phyloP scores from a whole-genome alignment of 805 yeast species.

The Kregervanrija fluxuum region DNA sequence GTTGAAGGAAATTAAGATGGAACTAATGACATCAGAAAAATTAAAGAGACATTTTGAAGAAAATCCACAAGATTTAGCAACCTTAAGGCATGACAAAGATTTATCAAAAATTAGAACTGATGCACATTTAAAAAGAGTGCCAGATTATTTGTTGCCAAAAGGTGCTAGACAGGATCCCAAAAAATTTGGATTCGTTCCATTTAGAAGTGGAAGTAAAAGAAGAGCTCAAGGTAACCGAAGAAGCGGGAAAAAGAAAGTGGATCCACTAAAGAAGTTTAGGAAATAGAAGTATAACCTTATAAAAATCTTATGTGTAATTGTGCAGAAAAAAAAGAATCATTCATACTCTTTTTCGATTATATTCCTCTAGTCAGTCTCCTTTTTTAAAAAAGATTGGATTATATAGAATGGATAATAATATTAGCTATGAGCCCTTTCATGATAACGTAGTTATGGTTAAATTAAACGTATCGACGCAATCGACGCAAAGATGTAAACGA shows the following conservation, averaged over 20 bases:
- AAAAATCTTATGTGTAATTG: too few relatives aligned
- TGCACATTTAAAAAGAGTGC: slow-evolving; percentile 82
- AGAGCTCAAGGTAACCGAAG: slow-evolving; percentile 24
- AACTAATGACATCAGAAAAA: slow-evolving; percentile 80
- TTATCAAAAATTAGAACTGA: slow-evolving; percentile 78
- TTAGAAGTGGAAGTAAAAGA: slow-evolving; percentile 33
- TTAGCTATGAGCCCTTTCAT: too few relatives aligned
- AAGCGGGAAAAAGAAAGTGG: slow-evolving; percentile 34
- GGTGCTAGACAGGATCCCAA: slow-evolving; percentile 53
- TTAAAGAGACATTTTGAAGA: slow-evolving; percentile 93
- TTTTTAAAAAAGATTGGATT: too few relatives aligned
- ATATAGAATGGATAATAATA: too few relatives aligned
- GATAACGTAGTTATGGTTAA: too few relatives aligned
- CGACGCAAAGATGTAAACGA: too few relatives aligned
- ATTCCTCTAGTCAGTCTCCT: too few relatives aligned
- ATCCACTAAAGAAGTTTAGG: slow-evolving; percentile 42
- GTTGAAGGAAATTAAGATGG: slow-evolving; percentile 79
- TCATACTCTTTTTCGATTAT: too few relatives aligned
- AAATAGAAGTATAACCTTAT: slow-evolving; percentile 10
- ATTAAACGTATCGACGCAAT: too few relatives aligned
- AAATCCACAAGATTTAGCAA: slow-evolving; percentile 87
- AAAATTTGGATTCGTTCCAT: slow-evolving; percentile 66
- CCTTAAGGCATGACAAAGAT: slow-evolving; percentile 88
- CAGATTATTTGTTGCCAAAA: slow-evolving; percentile 83
- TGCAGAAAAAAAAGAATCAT: too few relatives aligned